phyloP scores from a whole-genome alignment of 495 filamentous ascomycete genomes.

The Chaetomium fimeti region DNA sequence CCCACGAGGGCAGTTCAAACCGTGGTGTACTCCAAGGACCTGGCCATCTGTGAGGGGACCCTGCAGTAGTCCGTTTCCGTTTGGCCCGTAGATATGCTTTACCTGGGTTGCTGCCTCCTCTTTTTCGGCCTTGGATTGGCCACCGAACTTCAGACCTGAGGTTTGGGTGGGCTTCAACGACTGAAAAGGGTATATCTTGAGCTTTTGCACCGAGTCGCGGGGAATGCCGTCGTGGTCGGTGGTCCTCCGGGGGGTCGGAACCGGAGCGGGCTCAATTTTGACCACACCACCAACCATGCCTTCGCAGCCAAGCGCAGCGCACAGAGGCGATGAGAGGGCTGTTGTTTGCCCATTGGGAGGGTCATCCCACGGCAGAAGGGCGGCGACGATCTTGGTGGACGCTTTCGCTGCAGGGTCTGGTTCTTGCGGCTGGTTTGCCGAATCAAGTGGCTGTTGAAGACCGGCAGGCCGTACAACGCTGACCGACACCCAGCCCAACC shows the following conservation, averaged over 20 bases:
- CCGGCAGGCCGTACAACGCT: constrained; percentile 78
- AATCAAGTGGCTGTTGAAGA: constrained; percentile 70
- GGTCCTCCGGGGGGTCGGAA: constrained; percentile 35
- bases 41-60: constrained; percentile 90
- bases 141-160: constrained; percentile 80
- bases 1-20: constrained; percentile 39
- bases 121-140: constrained; percentile 72
- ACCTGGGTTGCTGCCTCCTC: constrained; percentile 64
- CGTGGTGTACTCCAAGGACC: constrained; percentile 55
- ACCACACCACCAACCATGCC: constrained; percentile 84
- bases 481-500: constrained; percentile 68
- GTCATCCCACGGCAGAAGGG: constrained; percentile 75
- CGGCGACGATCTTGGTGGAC: constrained; percentile 71
- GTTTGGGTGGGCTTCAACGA: constrained; percentile 51
- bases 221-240: constrained; percentile 33
- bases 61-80: constrained; percentile 64
- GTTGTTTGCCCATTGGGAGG: constrained; percentile 76
- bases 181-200: constrained; percentile 80
- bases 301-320: constrained; percentile 63
- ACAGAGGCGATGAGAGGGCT: constrained; percentile 73
- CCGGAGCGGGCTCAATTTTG: constrained; percentile 66
- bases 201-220: constrained; percentile 41
- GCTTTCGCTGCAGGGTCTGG: constrained; percentile 58
- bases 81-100: constrained; percentile 53
- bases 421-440: constrained; percentile 66